phyloP scores from a whole-genome alignment of 1,139 yeast genomes.

The Lizanozyma gosingica region DNA sequence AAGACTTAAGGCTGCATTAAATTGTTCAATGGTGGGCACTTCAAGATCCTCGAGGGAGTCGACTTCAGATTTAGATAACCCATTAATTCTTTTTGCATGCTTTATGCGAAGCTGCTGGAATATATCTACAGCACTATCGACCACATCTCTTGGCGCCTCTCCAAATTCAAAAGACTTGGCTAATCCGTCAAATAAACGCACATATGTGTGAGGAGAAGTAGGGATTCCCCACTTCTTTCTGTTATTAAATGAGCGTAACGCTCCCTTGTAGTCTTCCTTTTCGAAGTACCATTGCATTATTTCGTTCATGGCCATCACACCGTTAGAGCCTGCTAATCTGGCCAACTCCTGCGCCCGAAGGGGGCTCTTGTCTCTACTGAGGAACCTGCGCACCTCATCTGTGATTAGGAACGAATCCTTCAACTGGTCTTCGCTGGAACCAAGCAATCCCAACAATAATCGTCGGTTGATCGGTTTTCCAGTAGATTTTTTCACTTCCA shows the following conservation, averaged over 20 bases:
- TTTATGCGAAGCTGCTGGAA: constrained; percentile 13
- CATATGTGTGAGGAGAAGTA: constrained; percentile 43
- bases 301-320: constrained; percentile 54
- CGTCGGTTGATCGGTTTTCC: constrained; percentile 29
- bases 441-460: constrained; percentile 43
- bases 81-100: not conserved
- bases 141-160: constrained; percentile 13
- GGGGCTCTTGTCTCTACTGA: constrained; percentile 35
- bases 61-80: constrained; percentile 1
- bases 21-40: constrained; percentile 17
- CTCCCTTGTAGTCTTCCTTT: constrained; percentile 29
- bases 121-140: constrained; percentile 16
- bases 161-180: constrained; percentile 35
- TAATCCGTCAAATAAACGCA: constrained; percentile 50
- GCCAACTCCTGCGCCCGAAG: constrained; percentile 48
- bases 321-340: constrained; percentile 39
- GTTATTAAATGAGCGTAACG: constrained; percentile 40
- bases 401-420: constrained; percentile 49
- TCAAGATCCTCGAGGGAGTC: constrained; percentile 4
- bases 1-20: constrained; percentile 31
- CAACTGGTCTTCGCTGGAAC: constrained; percentile 47
- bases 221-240: constrained; percentile 55
- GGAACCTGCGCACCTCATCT: constrained; percentile 40
- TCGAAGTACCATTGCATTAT: constrained; percentile 42
- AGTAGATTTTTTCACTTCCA: constrained; percentile 16